These are phyloP conservation scores for Globisporangium perplexum DNA, from an alignment of 352 stramenopile genomes.

Conservation along the genomic window DNA sequence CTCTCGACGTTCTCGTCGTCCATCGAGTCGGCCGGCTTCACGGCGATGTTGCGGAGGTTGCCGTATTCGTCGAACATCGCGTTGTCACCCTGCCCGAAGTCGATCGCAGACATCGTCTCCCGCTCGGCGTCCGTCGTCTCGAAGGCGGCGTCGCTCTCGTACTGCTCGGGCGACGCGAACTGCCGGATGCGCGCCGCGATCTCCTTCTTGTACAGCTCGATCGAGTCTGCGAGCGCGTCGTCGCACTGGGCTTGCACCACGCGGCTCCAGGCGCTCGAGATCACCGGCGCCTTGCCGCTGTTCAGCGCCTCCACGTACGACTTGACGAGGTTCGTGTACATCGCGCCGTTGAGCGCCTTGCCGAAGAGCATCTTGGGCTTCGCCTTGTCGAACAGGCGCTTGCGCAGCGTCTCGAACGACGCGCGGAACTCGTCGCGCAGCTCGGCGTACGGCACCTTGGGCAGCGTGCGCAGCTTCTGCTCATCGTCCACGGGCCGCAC, in stretches of 20 bases:
- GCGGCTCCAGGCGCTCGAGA: slow-evolving; percentile 86
- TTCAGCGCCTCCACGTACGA: slow-evolving; percentile 87
- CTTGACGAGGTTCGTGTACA: slow-evolving; percentile 79
- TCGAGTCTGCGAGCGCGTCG: slow-evolving; percentile 67
- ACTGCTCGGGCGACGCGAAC: slow-evolving; percentile 55
- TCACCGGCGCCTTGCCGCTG: slow-evolving; percentile 80
- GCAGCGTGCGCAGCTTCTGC: slow-evolving; percentile 66
- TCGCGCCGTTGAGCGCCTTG: slow-evolving; percentile 79
- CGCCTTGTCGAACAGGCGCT: slow-evolving; percentile 68
- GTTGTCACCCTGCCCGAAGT: slow-evolving; percentile 46
- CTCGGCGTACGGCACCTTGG: slow-evolving; percentile 62
- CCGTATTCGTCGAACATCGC: slow-evolving; percentile 77
- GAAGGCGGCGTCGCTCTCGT: slow-evolving; percentile 43
- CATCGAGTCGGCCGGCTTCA: slow-evolving; percentile 14
- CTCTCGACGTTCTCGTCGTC: slow-evolving; percentile 39
- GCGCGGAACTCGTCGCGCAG: slow-evolving; percentile 77
- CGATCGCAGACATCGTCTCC: slow-evolving; percentile 30
- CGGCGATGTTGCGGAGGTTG: slow-evolving; percentile 44
- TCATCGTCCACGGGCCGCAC: slow-evolving; percentile 87
- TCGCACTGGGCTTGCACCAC: slow-evolving; percentile 84
- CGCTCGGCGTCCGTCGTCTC: slow-evolving; percentile 18
- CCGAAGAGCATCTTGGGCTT: slow-evolving; percentile 84
- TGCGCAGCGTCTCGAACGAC: slow-evolving; percentile 65
- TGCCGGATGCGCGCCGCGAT: slow-evolving; percentile 39
- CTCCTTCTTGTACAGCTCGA: slow-evolving; percentile 77